These are phyloP conservation scores for Sporisorium graminicola DNA, from an alignment of 1,284 basidiomycete species.

Conservation along the genomic window DNA sequence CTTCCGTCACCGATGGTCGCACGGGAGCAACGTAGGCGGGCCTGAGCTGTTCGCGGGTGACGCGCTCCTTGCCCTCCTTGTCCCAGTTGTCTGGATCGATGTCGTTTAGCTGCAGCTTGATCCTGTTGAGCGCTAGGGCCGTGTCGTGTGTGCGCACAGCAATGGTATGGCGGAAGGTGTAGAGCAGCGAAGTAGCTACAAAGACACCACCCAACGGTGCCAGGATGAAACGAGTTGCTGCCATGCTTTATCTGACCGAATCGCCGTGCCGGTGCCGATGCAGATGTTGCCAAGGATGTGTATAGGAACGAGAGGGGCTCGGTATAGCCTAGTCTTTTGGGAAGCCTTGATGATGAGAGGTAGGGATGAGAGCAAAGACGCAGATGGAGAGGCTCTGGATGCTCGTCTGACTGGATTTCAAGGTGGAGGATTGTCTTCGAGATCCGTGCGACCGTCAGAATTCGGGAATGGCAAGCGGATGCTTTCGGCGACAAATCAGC, in stretches of 20 bases:
- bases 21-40: slow-evolving; percentile 48
- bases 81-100: slow-evolving; percentile 58
- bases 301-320: no score
- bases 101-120: slow-evolving; percentile 50
- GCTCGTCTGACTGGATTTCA: no score
- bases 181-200: slow-evolving; percentile 53
- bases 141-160: slow-evolving; percentile 52
- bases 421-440: slow-evolving; percentile 18
- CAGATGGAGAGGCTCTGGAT: neutral
- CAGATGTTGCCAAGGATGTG: neutral
- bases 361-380: neutral
- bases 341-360: neutral
- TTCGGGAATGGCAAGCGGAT: neutral
- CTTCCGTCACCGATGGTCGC: slow-evolving; percentile 42
- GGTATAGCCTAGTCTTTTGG: neutral
- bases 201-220: slow-evolving; percentile 49
- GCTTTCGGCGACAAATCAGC: slow-evolving; percentile 3
- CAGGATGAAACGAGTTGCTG: slow-evolving; percentile 40
- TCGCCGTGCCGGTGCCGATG: neutral
- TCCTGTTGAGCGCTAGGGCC: slow-evolving; percentile 33
- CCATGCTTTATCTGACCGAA: slow-evolving; percentile 19
- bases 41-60: slow-evolving; percentile 29
- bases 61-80: slow-evolving; percentile 39
- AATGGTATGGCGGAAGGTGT: slow-evolving; percentile 54
- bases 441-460: slow-evolving; percentile 22